Percentiles rank a stretch among this genome's conserved stretches.
These are phyloP conservation scores for Sporisorium reilianum DNA, from an alignment of 1,284 basidiomycete genomes.

Conservation along the genomic window DNA sequence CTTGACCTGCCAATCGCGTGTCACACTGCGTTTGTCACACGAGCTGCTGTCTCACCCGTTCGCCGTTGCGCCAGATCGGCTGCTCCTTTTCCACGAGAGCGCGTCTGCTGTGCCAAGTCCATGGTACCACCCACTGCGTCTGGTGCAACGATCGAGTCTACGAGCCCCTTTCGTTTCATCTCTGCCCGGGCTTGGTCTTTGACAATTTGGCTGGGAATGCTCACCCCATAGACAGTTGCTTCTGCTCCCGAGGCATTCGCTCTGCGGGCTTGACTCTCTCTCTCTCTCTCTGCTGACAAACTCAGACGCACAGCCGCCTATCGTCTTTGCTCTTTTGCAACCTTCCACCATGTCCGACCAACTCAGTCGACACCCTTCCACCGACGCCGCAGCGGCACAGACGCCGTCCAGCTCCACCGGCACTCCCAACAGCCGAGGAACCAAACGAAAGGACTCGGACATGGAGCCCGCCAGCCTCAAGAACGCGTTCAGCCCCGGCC, in stretches of 20 bases:
- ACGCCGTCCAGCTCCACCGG: conserved; percentile 39
- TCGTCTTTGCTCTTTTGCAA: neutral
- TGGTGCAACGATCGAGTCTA: neutral
- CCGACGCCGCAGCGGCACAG: conserved; percentile 9
- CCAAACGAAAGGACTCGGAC: conserved; percentile 43
- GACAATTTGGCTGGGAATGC: conserved; percentile 14
- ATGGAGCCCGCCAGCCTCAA: conserved; percentile 24
- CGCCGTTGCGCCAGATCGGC: neutral
- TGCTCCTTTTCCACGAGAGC: neutral
- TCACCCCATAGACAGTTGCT: conserved; percentile 4
- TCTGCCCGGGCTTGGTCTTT: neutral
- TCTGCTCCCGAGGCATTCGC: conserved; percentile 15
- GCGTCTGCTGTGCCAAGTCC: neutral
- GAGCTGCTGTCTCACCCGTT: neutral
- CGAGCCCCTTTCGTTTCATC: neutral
- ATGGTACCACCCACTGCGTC: conserved; percentile 8
- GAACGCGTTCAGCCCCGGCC: conserved; percentile 22
- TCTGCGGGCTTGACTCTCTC: neutral
- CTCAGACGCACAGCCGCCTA: neutral
- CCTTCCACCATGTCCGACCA: conserved; percentile 24
- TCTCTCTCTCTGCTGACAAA: neutral
- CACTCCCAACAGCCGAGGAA: conserved; percentile 33
- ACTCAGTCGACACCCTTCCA: neutral
- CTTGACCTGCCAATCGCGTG: neutral
- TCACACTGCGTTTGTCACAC: neutral